These are phyloP conservation scores for Detonula confervacea DNA, from an alignment of 352 stramenopile species.

Conservation along the genomic window DNA sequence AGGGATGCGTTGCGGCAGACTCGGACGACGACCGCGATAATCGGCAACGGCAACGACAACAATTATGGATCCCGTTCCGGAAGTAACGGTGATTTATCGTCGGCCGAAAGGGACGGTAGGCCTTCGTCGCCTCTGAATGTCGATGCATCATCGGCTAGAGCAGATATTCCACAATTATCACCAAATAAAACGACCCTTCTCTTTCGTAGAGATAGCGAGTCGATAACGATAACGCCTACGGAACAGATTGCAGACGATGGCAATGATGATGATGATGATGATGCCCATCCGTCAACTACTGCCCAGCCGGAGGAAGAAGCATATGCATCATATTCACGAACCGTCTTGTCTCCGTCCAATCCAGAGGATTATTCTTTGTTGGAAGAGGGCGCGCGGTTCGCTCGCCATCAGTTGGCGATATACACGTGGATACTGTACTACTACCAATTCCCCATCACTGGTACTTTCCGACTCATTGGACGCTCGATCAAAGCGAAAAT, in stretches of 20 bases:
- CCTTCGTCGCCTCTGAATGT: too few species aligned
- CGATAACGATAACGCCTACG: neutral
- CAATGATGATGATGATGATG: too few species aligned
- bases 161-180: too few species aligned
- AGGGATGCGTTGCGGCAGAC: conserved; percentile 44
- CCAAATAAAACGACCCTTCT: conserved; percentile 20
- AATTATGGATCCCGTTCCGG: conserved; percentile 11
- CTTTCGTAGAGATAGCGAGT: conserved; percentile 30
- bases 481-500: conserved; percentile 30
- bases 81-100: neutral
- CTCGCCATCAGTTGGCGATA: conserved; percentile 76
- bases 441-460: conserved; percentile 77
- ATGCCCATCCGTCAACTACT: neutral
- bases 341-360: conserved; percentile 67
- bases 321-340: conserved; percentile 50
- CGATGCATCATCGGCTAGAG: too few species aligned
- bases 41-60: too few species aligned
- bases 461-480: conserved; percentile 52
- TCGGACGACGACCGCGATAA: too few species aligned
- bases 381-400: conserved; percentile 79
- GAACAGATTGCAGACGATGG: too few species aligned
- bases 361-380: conserved; percentile 58
- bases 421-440: conserved; percentile 86
- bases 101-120: neutral
- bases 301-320: conserved; percentile 26